phyloP scores from a whole-genome alignment of 108 stramenopile genomes.

The Pseudonitzschia multiseries region DNA sequence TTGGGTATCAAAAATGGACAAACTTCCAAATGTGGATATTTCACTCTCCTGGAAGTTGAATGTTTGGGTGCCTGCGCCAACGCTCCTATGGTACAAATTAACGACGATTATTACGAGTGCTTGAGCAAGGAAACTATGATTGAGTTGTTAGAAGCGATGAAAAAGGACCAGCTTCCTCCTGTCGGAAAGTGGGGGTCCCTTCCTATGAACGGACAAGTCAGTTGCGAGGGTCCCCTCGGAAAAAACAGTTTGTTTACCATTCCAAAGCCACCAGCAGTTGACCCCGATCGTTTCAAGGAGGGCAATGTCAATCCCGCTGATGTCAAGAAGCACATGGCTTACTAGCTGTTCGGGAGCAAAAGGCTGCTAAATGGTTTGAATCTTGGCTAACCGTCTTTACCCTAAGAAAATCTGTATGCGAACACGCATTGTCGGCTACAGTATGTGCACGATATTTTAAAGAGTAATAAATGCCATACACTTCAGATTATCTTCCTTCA shows the following conservation, averaged over 20 bases:
- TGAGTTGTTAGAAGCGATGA: slow-evolving; percentile 94
- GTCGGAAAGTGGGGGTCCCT: slow-evolving; percentile 99
- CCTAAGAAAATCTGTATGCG: too few species aligned
- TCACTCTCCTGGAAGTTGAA: slow-evolving; percentile 98
- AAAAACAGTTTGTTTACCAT: slow-evolving; percentile 85
- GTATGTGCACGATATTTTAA: too few species aligned
- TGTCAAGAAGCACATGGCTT: slow-evolving; percentile 98
- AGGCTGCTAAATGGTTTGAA: background rate
- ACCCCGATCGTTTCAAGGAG: slow-evolving; percentile 75
- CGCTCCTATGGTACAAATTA: slow-evolving; percentile 99
- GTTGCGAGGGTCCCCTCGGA: slow-evolving; percentile 98
- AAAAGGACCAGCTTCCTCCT: slow-evolving; percentile 76
- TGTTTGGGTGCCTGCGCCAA: slow-evolving; percentile 99
- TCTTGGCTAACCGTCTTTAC: too few species aligned
- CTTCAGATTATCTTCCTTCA: too few species aligned
- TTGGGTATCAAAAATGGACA: slow-evolving; percentile 96
- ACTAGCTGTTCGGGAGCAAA: slow-evolving; percentile 32
- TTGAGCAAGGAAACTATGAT: slow-evolving; percentile 94
- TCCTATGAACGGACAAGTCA: slow-evolving; percentile 99
- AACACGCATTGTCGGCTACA: too few species aligned
- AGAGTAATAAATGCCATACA: too few species aligned
- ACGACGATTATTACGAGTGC: slow-evolving; percentile 99
- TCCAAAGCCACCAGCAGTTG: slow-evolving; percentile 69
- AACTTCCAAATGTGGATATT: slow-evolving; percentile 96
- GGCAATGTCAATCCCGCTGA: slow-evolving; percentile 93